These are phyloP conservation scores for Acephala macrosclerotiorum DNA, from an alignment of 2,329 filamentous ascomycete genomes.

Conservation along the genomic window DNA sequence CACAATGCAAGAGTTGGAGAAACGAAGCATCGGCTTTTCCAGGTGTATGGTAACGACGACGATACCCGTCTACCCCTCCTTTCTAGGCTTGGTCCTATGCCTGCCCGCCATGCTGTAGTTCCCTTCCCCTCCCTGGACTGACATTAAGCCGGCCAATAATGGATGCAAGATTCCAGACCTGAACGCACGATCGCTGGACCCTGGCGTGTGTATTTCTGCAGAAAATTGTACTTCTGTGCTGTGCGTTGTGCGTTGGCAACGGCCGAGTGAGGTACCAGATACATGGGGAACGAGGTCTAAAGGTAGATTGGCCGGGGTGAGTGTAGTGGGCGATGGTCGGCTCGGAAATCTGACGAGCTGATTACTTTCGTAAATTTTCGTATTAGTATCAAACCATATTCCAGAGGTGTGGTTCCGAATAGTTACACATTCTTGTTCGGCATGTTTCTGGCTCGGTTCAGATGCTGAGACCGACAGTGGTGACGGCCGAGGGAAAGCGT, in stretches of 20 bases:
- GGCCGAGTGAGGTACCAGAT: neutral
- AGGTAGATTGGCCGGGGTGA: neutral
- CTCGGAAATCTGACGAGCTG: neutral
- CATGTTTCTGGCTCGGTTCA: neutral
- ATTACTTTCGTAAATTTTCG: neutral
- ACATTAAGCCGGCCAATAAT: slow-evolving; percentile 13
- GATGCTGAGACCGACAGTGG: neutral
- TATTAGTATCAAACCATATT: neutral
- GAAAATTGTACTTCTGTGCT: slow-evolving; percentile 3
- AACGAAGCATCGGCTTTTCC: slow-evolving; percentile 10
- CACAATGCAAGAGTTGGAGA: too few species aligned
- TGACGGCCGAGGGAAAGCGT: neutral
- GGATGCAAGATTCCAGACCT: neutral
- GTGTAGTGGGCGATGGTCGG: neutral
- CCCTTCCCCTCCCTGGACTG: slow-evolving; percentile 11
- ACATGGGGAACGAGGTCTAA: neutral
- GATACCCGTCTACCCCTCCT: neutral
- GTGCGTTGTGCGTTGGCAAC: slow-evolving; percentile 12
- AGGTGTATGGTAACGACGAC: neutral
- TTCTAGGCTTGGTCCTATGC: neutral
- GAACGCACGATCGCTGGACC: slow-evolving; percentile 15
- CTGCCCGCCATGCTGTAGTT: neutral
- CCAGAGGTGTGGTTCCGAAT: neutral
- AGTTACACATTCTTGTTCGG: slow-evolving; percentile 7
- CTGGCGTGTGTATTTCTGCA: slow-evolving; percentile 9